Base-by-base conservation (phyloP, 192 early-diverging fungal species). In the Coemansia sp. region DNA sequence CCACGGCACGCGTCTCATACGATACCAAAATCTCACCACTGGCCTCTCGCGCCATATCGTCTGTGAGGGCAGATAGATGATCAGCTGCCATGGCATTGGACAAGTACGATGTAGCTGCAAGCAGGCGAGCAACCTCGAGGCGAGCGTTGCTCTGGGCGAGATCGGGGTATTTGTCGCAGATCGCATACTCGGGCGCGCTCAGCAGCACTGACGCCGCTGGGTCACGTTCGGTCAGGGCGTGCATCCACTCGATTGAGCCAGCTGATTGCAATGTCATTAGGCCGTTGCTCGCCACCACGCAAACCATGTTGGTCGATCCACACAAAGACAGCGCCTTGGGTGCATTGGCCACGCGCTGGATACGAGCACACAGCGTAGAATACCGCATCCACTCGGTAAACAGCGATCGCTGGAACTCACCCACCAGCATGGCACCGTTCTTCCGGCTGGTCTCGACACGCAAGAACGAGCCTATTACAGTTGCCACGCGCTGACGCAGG, bases 381-480 rank as follows among this genome's bases (percentile, higher is more conserved):
- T 77, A 83, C 47, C 85, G 85, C 85, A 78, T 80, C 85, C 85
- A 86, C 72, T 83, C 80, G 66, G 78, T 80, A 38, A 74, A 82
- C 47, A 80, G 20, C 31, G 78, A 70, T 9, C 70, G 63, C 31
- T 75, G 78, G 63, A 77, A 85, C 18, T 70, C 76, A 63, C 65
- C 73, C 1, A 72, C 70, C 27, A 66, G 49, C 52, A 70, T 29
- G 3, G 55, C 22, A 27, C 77, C 81, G 9, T 55, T 64, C 20
- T 65, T 60, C 24, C 44, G 46, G 52, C 75, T 73, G 22, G 68
- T 36, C 59, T 68, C 74, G 8, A 71, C 75, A 16, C 74, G 71
- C 43, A 75, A 34, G 42, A 77, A 79, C 15, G 73, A 73, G 15
- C 77, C 85, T 0, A 86, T 75, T 8, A 71, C 68, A 0, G 57